phyloP scores from a whole-genome alignment of 2,329 filamentous ascomycete species.

The Aspergillus nomiae region DNA sequence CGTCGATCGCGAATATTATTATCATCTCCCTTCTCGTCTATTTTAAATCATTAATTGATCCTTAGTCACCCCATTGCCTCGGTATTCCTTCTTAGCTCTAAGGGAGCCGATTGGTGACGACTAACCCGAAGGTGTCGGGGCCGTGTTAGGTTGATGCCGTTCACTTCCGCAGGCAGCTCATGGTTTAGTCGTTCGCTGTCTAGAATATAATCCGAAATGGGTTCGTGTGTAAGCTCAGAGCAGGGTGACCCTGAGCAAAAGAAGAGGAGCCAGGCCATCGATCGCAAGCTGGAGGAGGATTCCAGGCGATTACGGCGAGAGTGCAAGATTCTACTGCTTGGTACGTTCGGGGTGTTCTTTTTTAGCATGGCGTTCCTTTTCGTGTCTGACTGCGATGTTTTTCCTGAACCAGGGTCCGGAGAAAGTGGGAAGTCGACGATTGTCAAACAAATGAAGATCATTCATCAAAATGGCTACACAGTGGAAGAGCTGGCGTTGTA shows the following conservation, averaged over 20 bases:
- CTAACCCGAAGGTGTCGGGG: slow-evolving; percentile 14
- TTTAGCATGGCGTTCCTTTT: not conserved
- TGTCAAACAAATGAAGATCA: slow-evolving; percentile 99
- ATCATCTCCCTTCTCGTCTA: not conserved
- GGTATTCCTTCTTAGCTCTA: not conserved
- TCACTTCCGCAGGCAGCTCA: slow-evolving; percentile 27
- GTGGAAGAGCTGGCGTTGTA: slow-evolving; percentile 92
- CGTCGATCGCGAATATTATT: not conserved
- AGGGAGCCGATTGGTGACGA: slow-evolving; percentile 3
- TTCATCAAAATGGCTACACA: slow-evolving; percentile 96
- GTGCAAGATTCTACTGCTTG: slow-evolving; percentile 97
- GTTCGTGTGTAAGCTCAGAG: slow-evolving; percentile 86
- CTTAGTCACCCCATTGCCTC: slow-evolving; percentile 10
- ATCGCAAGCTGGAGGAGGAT: slow-evolving; percentile 91
- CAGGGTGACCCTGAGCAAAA: slow-evolving; percentile 77
- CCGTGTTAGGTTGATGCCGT: slow-evolving; percentile 29
- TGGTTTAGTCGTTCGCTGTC: slow-evolving; percentile 25
- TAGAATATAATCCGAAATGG: slow-evolving; percentile 61
- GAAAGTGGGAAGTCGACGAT: slow-evolving; percentile 99
- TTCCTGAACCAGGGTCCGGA: slow-evolving; percentile 71
- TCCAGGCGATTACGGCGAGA: slow-evolving; percentile 88
- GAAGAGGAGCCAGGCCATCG: slow-evolving; percentile 95
- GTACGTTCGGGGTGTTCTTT: slow-evolving; percentile 49
- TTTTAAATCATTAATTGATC: slow-evolving; percentile 3
- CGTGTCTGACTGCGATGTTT: slow-evolving; percentile 13